Percentiles rank a stretch among this genome's conserved stretches.
These are phyloP conservation scores for Penicillium sp. DNA, from an alignment of 2,329 filamentous ascomycete genomes.

Conservation along the genomic window DNA sequence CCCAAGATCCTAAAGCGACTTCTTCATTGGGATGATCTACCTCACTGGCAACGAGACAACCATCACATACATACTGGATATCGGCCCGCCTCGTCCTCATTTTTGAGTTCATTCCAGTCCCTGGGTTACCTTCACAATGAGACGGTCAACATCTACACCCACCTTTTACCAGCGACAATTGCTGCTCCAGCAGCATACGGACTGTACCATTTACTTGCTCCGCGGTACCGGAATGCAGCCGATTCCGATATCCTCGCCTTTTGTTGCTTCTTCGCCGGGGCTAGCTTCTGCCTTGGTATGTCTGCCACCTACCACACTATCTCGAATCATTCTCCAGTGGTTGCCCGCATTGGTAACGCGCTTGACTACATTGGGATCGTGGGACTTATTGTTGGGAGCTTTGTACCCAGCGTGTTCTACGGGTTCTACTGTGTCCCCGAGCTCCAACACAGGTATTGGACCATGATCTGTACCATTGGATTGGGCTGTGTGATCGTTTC, in stretches of 20 bases:
- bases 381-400: conserved; percentile 85
- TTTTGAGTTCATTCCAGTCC: conserved; percentile 57
- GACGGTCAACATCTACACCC: conserved; percentile 71
- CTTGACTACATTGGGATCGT: conserved; percentile 95
- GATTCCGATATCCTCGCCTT: conserved; percentile 70
- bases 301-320: conserved; percentile 84
- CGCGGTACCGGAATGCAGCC: conserved; percentile 66
- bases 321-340: conserved; percentile 76
- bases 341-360: conserved; percentile 85
- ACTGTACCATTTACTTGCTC: conserved; percentile 60
- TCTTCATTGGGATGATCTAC: conserved; percentile 55
- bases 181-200: conserved; percentile 55
- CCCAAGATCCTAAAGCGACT: conserved; percentile 34
- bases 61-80: conserved; percentile 69
- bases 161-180: conserved; percentile 66
- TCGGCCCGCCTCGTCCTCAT: conserved; percentile 64
- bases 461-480: conserved; percentile 75
- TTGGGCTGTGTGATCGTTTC: conserved; percentile 75
- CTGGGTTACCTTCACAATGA: conserved; percentile 68
- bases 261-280: conserved; percentile 75
- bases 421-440: conserved; percentile 72
- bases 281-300: conserved; percentile 72
- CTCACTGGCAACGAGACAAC: conserved; percentile 63
- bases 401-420: conserved; percentile 85
- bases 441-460: conserved; percentile 72